Evolutionary conservation across 331 rosid genomes (phyloP).

Genomic region (Dryas integrifolia): DNA sequence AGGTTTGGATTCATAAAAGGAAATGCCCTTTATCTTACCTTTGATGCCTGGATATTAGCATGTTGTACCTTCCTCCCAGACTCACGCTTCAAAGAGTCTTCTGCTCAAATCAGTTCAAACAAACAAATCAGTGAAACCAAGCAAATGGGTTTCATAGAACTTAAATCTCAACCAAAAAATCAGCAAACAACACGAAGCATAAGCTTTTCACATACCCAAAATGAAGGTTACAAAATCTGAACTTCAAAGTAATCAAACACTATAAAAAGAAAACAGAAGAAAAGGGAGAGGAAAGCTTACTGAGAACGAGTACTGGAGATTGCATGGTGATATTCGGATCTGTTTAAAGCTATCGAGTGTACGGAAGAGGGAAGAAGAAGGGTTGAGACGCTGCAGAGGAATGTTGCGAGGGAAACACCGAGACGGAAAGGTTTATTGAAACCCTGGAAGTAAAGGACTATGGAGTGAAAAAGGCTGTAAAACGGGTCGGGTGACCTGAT

Average conservation of each 20-base stretch:
- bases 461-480: neutral
- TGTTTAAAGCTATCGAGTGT: neutral
- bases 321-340: slow-evolving; percentile 37
- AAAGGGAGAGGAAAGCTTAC: slow-evolving; percentile 27
- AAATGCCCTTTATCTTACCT: slow-evolving; percentile 40
- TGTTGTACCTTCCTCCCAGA: slow-evolving; percentile 87
- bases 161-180: neutral
- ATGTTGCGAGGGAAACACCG: slow-evolving; percentile 26
- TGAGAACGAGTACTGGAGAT: slow-evolving; percentile 50
- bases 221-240: slow-evolving; percentile 7
- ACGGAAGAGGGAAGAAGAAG: neutral
- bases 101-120: slow-evolving; percentile 42
- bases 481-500: neutral
- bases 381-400: neutral
- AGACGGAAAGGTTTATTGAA: neutral
- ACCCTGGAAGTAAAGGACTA: neutral
- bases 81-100: slow-evolving; percentile 89
- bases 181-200: neutral
- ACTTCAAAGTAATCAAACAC: neutral
- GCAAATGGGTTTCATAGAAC: neutral
- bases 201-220: neutral
- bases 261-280: neutral
- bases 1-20: neutral
- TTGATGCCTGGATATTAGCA: slow-evolving; percentile 89
- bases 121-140: slow-evolving; percentile 1